Evolutionary conservation across 2,329 filamentous ascomycete species (phyloP).

Genomic region (Gremmenia infestans): DNA sequence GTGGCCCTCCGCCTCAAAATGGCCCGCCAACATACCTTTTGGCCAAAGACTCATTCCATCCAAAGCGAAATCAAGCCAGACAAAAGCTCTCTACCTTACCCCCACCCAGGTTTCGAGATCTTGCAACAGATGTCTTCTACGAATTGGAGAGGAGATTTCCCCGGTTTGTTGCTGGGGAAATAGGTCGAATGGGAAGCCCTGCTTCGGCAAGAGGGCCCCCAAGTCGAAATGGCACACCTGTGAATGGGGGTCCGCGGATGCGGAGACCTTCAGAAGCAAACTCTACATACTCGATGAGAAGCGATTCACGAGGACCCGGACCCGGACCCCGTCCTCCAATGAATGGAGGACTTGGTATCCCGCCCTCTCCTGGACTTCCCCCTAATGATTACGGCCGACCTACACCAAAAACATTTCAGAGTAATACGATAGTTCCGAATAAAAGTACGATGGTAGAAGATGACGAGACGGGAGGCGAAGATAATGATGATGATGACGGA

Average conservation of each 20-base stretch:
- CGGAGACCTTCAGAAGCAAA: constrained; percentile 51
- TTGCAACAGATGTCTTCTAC: constrained; percentile 94
- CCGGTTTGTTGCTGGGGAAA: constrained; percentile 65
- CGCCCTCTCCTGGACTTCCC: constrained; percentile 53
- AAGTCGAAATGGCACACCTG: constrained; percentile 56
- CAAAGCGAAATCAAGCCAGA: constrained; percentile 95
- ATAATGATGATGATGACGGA: constrained; percentile 81
- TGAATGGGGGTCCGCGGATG: constrained; percentile 51
- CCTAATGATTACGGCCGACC: constrained; percentile 69
- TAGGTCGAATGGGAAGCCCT: constrained; percentile 64
- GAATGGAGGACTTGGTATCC: constrained; percentile 45
- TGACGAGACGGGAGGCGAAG: constrained; percentile 62
- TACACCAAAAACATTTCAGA: constrained; percentile 84
- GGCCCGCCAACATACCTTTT: constrained; percentile 67
- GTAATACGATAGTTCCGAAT: constrained; percentile 94
- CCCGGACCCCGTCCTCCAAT: constrained; percentile 34
- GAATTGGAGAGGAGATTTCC: constrained; percentile 90
- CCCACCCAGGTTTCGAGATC: constrained; percentile 78
- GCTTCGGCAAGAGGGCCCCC: constrained; percentile 55
- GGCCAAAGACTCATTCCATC: constrained; percentile 87
- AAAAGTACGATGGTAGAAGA: constrained; percentile 98
- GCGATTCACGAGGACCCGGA: constrained; percentile 29
- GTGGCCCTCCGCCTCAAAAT: constrained; percentile 38
- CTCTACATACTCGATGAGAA: constrained; percentile 41
- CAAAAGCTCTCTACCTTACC: constrained; percentile 90